Base-by-base conservation (phyloP, 345 rosid species). In the Pseudoturritis turrita region DNA sequence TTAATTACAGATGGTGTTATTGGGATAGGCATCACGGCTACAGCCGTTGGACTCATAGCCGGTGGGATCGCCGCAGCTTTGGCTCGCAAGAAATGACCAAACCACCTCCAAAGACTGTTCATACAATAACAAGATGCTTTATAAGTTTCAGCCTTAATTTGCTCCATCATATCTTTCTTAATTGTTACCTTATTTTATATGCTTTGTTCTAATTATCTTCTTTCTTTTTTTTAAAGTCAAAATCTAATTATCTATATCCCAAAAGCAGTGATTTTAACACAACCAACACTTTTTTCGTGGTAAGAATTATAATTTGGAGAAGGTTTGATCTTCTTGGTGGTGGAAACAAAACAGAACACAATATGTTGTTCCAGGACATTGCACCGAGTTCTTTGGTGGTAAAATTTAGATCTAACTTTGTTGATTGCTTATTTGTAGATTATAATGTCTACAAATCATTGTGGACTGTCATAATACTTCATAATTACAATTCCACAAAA, bases 1-100 rank as follows among this genome's bases (percentile, higher is more conserved):
- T 33, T 47, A 26, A 70, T 71, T 82, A 57, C 83, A 92, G 95
- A 89, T 83, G 92, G 95, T 82, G 86, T 88, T 23, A 89, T 92
- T 77, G 95, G 98, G 76, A 88, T 92, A 57, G 91, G 95, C 70
- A 85, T 92, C 73, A 82, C 95, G 4, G 98, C 95, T 22, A 85
- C 98, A 29, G 91, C 92, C 1, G 83, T 92, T 54, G 96, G 95
- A 59, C 88, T 92, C 47, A 65, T 89, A 44, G 96, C 85, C 15
- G 92, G 92, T 71, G 96, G 96, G 54, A 76, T 92, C 49, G 95
- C 88, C 22, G 92, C 98, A 36, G 92, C 88, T 23, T 26, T 92
- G 74, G 81, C 90, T 78, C 90, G 90, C 81, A 88, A 82, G 87
- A 84, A 84, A 17, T 89, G 83, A 85, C 2, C 11, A 50, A 33